phyloP scores from a whole-genome alignment of 176 grass and related monocot genomes.

The Eremochloa ophiuroides region DNA sequence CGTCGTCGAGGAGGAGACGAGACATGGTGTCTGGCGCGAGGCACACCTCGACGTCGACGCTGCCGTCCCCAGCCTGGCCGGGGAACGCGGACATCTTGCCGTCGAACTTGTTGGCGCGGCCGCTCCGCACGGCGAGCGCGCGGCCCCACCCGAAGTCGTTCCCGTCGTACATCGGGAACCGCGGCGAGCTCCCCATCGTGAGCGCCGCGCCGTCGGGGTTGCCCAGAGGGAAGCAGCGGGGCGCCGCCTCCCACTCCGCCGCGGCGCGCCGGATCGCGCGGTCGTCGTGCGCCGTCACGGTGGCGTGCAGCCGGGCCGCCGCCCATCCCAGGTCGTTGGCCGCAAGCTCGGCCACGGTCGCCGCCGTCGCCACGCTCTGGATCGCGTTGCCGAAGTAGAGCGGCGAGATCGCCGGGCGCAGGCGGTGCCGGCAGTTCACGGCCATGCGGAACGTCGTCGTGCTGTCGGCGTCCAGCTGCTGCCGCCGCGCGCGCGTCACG shows the following conservation, averaged over 20 bases:
- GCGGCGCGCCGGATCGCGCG: constrained; percentile 46
- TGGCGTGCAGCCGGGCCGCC: constrained; percentile 53
- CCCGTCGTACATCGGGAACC: constrained; percentile 93
- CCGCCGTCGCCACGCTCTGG: constrained; percentile 72
- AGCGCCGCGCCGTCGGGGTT: constrained; percentile 86
- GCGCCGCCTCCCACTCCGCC: constrained; percentile 74
- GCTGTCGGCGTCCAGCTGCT: constrained; percentile 29
- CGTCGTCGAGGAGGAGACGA: constrained; percentile 61
- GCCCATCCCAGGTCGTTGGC: constrained; percentile 53
- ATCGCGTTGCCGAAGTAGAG: constrained; percentile 95
- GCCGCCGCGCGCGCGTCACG: constrained; percentile 61
- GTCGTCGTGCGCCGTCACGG: constrained; percentile 54
- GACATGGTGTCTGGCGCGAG: constrained; percentile 86
- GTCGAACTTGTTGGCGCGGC: constrained; percentile 84
- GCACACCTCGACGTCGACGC: constrained; percentile 88
- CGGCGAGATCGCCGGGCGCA: constrained; percentile 53
- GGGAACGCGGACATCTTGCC: constrained; percentile 97
- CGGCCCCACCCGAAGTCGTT: constrained; percentile 95
- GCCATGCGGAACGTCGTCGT: constrained; percentile 83
- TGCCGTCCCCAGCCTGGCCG: constrained; percentile 55
- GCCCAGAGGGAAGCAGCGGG: constrained; percentile 83
- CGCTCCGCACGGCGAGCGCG: constrained; percentile 70
- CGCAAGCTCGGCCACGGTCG: constrained; percentile 55
- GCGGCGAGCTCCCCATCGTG: constrained; percentile 89
- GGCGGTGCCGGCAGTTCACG: constrained; percentile 87